Evolutionary conservation across 78 protist species (phyloP).

Genomic region (Emiliania huxleyi): DNA sequence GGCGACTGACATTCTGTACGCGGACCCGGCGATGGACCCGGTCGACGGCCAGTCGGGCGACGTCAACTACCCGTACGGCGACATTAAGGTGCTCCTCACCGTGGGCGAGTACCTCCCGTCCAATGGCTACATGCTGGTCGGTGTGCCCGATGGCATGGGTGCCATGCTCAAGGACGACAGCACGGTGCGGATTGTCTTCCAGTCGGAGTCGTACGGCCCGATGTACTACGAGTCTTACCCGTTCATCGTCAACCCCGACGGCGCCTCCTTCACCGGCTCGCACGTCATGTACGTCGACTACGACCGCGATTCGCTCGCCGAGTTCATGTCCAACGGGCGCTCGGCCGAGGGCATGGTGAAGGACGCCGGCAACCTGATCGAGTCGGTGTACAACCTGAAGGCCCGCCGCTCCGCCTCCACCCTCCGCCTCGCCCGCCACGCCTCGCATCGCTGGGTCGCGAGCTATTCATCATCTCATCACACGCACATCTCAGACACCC

Average conservation of each 20-base stretch:
- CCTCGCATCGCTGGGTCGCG: too few species aligned
- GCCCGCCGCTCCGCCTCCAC: too few species aligned
- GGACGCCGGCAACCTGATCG: neutral
- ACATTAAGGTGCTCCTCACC: neutral
- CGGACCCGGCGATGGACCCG: neutral
- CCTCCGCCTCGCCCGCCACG: too few species aligned
- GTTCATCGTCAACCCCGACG: neutral
- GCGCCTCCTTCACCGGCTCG: slow-evolving; percentile 9
- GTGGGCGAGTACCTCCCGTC: slow-evolving; percentile 5
- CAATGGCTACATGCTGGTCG: neutral
- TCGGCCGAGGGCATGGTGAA: neutral
- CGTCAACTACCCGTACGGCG: neutral
- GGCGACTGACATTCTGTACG: neutral
- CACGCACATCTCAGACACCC: too few species aligned
- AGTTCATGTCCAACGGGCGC: neutral
- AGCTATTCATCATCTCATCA: too few species aligned
- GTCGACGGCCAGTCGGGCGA: slow-evolving; percentile 1
- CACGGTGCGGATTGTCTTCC: neutral
- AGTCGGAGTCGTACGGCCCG: neutral
- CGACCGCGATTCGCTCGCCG: neutral
- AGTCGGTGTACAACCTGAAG: neutral
- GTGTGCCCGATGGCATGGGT: slow-evolving; percentile 24
- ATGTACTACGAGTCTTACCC: neutral
- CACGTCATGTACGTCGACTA: slow-evolving; percentile 18
- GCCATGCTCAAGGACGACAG: neutral